Evolutionary conservation across 208 protist genomes (phyloP).

Genomic region (Wallacemonas collosoma): DNA sequence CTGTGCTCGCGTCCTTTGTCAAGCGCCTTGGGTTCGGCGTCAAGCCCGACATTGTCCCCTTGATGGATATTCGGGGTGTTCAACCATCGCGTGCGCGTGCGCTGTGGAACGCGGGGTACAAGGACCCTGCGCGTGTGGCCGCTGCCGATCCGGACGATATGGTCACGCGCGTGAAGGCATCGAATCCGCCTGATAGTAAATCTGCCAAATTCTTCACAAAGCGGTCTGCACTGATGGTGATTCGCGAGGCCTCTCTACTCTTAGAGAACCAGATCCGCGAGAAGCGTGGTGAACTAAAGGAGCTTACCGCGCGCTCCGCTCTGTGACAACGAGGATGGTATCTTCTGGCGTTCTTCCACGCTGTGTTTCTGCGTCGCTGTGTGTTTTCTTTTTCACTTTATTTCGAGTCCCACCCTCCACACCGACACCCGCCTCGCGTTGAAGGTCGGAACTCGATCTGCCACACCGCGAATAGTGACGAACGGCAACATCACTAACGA

Average conservation of each 20-base stretch:
- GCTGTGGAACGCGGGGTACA: conserved; percentile 83
- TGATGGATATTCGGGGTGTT: conserved; percentile 87
- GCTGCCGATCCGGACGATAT: conserved; percentile 62
- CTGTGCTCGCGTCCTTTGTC: conserved; percentile 84
- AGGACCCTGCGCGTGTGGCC: conserved; percentile 47
- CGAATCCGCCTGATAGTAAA: conserved; percentile 57
- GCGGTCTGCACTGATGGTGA: conserved; percentile 53
- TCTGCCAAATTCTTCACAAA: conserved; percentile 70
- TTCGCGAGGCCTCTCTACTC: conserved; percentile 63
- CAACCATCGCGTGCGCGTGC: conserved; percentile 77
- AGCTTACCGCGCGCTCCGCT: conserved; percentile 31
- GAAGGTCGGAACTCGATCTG: too few relatives aligned
- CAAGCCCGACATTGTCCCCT: conserved; percentile 88
- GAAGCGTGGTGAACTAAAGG: conserved; percentile 72
- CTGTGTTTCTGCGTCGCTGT: background rate
- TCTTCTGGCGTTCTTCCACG: too few relatives aligned
- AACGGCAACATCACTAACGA: too few relatives aligned
- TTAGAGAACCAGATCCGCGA: conserved; percentile 67
- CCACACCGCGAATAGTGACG: too few relatives aligned
- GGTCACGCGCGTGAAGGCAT: conserved; percentile 57
- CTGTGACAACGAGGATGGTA: background rate
- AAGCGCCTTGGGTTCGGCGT: conserved; percentile 89
- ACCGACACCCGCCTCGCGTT: too few relatives aligned
- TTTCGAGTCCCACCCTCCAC: too few relatives aligned
- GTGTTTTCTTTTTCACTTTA: background rate